Percentiles rank a stretch among this genome's conserved stretches.
Evolutionary conservation across 441 rosid genomes (phyloP).

Genomic region (Metrosideros polymorpha): DNA sequence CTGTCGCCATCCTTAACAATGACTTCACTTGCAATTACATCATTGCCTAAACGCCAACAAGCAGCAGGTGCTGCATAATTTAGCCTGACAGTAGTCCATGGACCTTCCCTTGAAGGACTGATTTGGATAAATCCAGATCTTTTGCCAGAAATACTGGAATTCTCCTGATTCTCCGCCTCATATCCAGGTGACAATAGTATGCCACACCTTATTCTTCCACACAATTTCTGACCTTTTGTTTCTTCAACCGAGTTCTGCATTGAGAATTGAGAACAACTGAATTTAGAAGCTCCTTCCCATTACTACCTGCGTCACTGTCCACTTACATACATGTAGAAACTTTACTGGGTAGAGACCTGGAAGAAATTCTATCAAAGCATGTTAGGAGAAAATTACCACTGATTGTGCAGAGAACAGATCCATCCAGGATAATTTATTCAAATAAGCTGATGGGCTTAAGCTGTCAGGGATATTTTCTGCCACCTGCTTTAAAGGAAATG

Average conservation of each 20-base stretch:
- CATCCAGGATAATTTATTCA: slow-evolving; percentile 56
- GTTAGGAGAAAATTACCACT: slow-evolving; percentile 26
- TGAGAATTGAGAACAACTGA: not conserved
- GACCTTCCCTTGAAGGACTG: slow-evolving; percentile 89
- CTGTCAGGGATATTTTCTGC: slow-evolving; percentile 38
- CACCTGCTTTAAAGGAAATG: slow-evolving; percentile 67
- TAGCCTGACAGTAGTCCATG: slow-evolving; percentile 93
- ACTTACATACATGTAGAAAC: not conserved
- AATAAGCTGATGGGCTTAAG: slow-evolving; percentile 31
- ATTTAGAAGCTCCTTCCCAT: not conserved
- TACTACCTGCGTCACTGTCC: not conserved
- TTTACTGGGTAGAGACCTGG: not conserved
- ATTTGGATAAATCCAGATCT: slow-evolving; percentile 88
- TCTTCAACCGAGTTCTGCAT: slow-evolving; percentile 44
- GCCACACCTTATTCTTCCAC: slow-evolving; percentile 72
- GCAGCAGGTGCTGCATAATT: slow-evolving; percentile 98
- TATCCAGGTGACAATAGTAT: slow-evolving; percentile 49
- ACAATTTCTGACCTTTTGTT: slow-evolving; percentile 22
- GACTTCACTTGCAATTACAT: slow-evolving; percentile 96
- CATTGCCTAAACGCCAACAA: slow-evolving; percentile 93
- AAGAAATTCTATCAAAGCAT: not conserved
- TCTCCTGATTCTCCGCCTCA: slow-evolving; percentile 36
- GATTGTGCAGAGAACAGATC: slow-evolving; percentile 47
- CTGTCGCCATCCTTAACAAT: slow-evolving; percentile 76
- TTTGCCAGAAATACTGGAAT: slow-evolving; percentile 20